phyloP scores from a whole-genome alignment of 1,284 basidiomycete genomes.

The Leccinum colubrinum region DNA sequence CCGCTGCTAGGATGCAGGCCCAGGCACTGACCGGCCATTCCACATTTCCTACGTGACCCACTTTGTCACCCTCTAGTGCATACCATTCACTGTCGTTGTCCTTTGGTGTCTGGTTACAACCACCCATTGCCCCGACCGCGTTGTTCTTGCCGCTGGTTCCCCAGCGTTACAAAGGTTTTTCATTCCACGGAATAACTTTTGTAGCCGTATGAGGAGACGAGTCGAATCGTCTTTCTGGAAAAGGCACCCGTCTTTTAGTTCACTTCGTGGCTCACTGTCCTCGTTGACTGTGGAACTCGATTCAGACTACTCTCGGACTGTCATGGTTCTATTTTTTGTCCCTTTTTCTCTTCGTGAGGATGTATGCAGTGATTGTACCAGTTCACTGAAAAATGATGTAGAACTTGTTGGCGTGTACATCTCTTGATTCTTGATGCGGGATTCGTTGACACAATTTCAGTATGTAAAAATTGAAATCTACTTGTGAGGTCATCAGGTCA shows the following conservation, averaged over 20 bases:
- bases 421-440: not conserved
- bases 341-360: slow-evolving; percentile 17
- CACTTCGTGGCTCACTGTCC: slow-evolving; percentile 47
- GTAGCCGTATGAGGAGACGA: slow-evolving; percentile 24
- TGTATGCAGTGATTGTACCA: too few relatives aligned
- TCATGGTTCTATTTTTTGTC: slow-evolving; percentile 31
- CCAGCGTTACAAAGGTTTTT: slow-evolving; percentile 8
- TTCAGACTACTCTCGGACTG: slow-evolving; percentile 57
- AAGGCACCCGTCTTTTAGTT: slow-evolving; percentile 41
- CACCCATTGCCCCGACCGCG: not conserved
- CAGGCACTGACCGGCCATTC: not conserved
- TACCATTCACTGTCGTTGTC: not conserved
- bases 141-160: slow-evolving; percentile 9
- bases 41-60: not conserved
- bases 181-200: not conserved
- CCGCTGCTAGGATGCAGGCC: not conserved
- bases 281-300: slow-evolving; percentile 44
- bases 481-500: too few relatives aligned
- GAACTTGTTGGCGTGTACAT: not conserved
- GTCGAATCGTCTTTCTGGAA: not conserved
- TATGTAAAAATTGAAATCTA: too few relatives aligned
- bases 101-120: not conserved
- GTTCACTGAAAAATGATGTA: too few relatives aligned
- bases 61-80: slow-evolving; percentile 10
- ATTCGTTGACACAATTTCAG: too few relatives aligned